These are phyloP conservation scores for Rubia yunnanensis DNA, from an alignment of 257 asterid genomes.

Conservation along the genomic window DNA sequence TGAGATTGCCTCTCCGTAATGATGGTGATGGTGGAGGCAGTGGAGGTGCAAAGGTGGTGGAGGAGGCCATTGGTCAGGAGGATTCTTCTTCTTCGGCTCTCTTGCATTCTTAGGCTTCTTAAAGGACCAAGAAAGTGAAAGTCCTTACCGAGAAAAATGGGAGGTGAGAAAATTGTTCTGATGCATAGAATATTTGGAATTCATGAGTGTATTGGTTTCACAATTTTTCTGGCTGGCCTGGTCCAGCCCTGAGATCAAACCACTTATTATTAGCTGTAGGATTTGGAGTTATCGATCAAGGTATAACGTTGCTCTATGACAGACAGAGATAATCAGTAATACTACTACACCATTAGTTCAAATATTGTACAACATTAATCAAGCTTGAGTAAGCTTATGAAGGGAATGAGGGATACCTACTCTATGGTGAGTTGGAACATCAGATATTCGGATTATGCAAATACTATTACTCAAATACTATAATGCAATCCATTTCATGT, in stretches of 20 bases:
- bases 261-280: neutral
- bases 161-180: slow-evolving; percentile 19
- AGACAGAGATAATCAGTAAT: neutral
- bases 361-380: neutral
- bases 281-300: neutral
- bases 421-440: too few species aligned
- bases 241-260: neutral
- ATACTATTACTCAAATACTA: too few species aligned
- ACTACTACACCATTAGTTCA: neutral
- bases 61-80: slow-evolving; percentile 80
- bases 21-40: slow-evolving; percentile 85
- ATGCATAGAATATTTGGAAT: neutral
- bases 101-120: slow-evolving; percentile 63
- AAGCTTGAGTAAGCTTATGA: too few species aligned
- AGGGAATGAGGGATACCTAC: too few species aligned
- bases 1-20: slow-evolving; percentile 79
- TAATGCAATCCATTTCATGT: too few species aligned
- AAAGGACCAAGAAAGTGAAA: slow-evolving; percentile 62
- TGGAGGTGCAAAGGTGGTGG: slow-evolving; percentile 84
- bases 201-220: neutral
- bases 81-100: slow-evolving; percentile 72
- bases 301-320: neutral
- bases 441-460: too few species aligned
- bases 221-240: too few species aligned
- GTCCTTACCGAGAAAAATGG: slow-evolving; percentile 38